Evolutionary conservation across 2,329 filamentous ascomycete species (phyloP).

Genomic region (Pseudohalonectria lignicola): DNA sequence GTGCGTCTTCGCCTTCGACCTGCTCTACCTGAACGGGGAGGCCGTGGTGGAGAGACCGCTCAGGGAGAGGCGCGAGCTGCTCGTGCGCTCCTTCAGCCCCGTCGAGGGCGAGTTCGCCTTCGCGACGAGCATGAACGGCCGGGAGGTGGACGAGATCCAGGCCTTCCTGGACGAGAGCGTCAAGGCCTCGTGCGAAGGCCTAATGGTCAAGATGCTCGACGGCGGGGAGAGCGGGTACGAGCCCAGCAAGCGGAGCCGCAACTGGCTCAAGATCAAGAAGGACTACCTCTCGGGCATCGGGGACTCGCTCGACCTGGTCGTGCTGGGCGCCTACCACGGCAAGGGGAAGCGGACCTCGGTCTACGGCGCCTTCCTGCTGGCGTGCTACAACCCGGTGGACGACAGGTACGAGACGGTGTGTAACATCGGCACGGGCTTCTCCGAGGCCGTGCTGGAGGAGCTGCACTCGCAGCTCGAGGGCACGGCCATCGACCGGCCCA

Average conservation of each 20-base stretch:
- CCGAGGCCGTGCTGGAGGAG: slow-evolving; percentile 84
- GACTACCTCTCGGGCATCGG: slow-evolving; percentile 91
- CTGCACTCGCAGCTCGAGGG: slow-evolving; percentile 65
- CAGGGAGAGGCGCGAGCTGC: slow-evolving; percentile 67
- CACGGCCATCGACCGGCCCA: slow-evolving; percentile 77
- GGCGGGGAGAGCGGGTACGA: slow-evolving; percentile 89
- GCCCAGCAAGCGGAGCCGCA: slow-evolving; percentile 88
- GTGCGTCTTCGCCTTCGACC: slow-evolving; percentile 92
- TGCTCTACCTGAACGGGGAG: slow-evolving; percentile 87
- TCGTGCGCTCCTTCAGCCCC: slow-evolving; percentile 61
- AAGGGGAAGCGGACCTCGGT: slow-evolving; percentile 92
- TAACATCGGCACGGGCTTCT: slow-evolving; percentile 97
- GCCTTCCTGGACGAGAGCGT: slow-evolving; percentile 86
- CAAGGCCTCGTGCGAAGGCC: slow-evolving; percentile 88
- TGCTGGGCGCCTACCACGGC: slow-evolving; percentile 87
- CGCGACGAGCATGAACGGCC: slow-evolving; percentile 76
- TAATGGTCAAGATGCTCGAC: slow-evolving; percentile 99
- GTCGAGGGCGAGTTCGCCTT: slow-evolving; percentile 87
- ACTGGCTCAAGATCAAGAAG: slow-evolving; percentile 99
- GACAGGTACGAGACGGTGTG: slow-evolving; percentile 92
- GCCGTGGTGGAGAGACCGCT: slow-evolving; percentile 80
- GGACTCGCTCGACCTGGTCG: slow-evolving; percentile 92
- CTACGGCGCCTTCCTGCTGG: slow-evolving; percentile 90
- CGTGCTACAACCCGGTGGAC: slow-evolving; percentile 73
- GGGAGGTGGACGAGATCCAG: slow-evolving; percentile 89